Conservation (phyloP, 768 basidiomycete genomes). For the Mycena galopus region DNA sequence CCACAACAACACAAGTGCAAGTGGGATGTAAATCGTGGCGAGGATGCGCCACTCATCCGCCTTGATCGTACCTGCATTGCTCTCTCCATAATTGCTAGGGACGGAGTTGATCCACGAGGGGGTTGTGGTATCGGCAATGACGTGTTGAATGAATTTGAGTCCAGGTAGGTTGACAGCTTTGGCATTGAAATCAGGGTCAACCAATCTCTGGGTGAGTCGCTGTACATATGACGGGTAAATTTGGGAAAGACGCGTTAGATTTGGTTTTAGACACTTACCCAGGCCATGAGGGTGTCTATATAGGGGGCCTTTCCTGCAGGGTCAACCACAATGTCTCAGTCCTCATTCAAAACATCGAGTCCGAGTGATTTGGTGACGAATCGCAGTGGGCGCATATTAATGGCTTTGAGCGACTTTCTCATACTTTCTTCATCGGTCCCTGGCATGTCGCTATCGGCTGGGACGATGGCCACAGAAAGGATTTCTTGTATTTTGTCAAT, state of each 20-base stretch:
- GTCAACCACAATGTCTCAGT: no score
- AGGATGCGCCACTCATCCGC: slow-evolving; percentile 42
- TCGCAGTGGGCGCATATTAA: no score
- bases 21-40: slow-evolving; percentile 37
- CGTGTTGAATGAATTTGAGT: slow-evolving; percentile 6
- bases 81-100: slow-evolving; percentile 34
- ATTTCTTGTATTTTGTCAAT: background rate
- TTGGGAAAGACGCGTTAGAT: no score
- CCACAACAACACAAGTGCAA: slow-evolving; percentile 42
- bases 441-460: background rate
- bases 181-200: background rate
- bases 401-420: no score
- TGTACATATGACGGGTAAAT: no score
- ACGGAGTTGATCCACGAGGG: slow-evolving; percentile 12
- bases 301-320: no score
- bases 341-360: no score
- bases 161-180: background rate
- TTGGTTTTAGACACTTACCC: no score
- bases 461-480: background rate
- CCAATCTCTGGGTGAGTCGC: background rate
- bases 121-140: background rate
- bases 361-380: no score
- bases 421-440: no score
- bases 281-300: no score
- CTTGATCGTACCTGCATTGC: slow-evolving; percentile 41